These are phyloP conservation scores for Clonostachys chloroleuca DNA, from an alignment of 2,329 filamentous ascomycete species.

Conservation along the genomic window DNA sequence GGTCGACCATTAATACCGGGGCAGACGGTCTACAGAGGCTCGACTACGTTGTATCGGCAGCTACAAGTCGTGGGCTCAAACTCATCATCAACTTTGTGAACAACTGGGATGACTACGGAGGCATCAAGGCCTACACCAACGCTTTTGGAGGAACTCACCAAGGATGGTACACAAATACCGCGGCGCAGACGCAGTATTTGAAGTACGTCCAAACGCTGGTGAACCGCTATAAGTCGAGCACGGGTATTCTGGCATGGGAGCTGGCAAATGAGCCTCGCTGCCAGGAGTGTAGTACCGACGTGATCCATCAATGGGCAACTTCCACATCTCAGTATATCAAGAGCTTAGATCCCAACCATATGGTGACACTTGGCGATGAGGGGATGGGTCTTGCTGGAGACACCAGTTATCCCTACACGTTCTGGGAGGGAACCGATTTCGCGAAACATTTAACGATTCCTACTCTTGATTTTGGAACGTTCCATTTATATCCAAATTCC, in stretches of 20 bases:
- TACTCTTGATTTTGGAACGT: constrained; percentile 42
- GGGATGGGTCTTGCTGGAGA: constrained; percentile 42
- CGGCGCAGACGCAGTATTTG: constrained; percentile 45
- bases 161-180: constrained; percentile 46
- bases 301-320: constrained; percentile 55
- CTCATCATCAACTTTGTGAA: constrained; percentile 64
- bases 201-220: constrained; percentile 40
- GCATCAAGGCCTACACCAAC: constrained; percentile 53
- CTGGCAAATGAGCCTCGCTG: constrained; percentile 55
- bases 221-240: constrained; percentile 35
- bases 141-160: constrained; percentile 48
- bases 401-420: constrained; percentile 45
- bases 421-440: constrained; percentile 24
- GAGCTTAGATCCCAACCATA: constrained; percentile 52
- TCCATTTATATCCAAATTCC: constrained; percentile 20
- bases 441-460: constrained; percentile 22
- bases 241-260: constrained; percentile 47
- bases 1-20: constrained; percentile 58
- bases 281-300: constrained; percentile 49
- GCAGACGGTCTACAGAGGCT: constrained; percentile 54
- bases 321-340: constrained; percentile 57
- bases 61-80: constrained; percentile 55
- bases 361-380: constrained; percentile 60
- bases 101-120: constrained; percentile 66
- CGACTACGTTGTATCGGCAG: constrained; percentile 57